Evolutionary conservation across 306 rosid species (phyloP), one percentile per base, ranked within the genome.

Genomic region (Inga leiocalycina): DNA sequence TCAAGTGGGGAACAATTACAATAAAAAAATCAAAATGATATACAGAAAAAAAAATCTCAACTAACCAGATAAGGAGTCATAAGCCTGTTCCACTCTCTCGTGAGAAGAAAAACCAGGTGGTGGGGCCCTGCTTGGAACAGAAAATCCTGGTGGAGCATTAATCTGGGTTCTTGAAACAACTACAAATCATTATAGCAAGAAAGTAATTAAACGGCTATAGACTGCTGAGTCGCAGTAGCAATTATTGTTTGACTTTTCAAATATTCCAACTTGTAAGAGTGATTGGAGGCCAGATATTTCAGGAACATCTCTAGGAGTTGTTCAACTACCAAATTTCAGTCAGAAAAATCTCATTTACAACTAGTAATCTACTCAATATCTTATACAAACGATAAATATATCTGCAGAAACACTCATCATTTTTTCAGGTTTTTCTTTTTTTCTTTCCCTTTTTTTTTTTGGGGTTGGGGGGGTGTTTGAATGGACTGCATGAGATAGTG

Each of bases 111-210:
- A 95, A 48, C 98, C 99, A 0, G 98, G 99, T 7, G 93, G 98
- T 1, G 98, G 98, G 44, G 89, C 89, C 89, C 95, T 82, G 85
- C 86, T 91, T 44, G 97, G 94, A 78, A 87, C 88, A 16, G 97
- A 90, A 84, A 95, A 95, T 41, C 98, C 98, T 49, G 98, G 98
- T 10, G 99, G 98, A 5, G 90, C 99, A 10, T 97, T 91, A 35
- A 89, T 73, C 80, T 92, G 99, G 79, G 94, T 86, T 88, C 98
- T 92, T 19, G 98, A 81, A 87, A 76, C 88, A 16, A 89, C 96
- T 90, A 89, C 56, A 84, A 76, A 13, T 62, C 79, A 79, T 46
- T 35, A 76, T 52, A 59, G 52, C 17, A 77, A 66, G 67, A 74
- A 85, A 32, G 56, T 72, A 49, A 80, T 74, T 80, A 74, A 35